Evolutionary conservation across 495 filamentous ascomycete species (phyloP).

Genomic region (Talaromyces borbonicus): DNA sequence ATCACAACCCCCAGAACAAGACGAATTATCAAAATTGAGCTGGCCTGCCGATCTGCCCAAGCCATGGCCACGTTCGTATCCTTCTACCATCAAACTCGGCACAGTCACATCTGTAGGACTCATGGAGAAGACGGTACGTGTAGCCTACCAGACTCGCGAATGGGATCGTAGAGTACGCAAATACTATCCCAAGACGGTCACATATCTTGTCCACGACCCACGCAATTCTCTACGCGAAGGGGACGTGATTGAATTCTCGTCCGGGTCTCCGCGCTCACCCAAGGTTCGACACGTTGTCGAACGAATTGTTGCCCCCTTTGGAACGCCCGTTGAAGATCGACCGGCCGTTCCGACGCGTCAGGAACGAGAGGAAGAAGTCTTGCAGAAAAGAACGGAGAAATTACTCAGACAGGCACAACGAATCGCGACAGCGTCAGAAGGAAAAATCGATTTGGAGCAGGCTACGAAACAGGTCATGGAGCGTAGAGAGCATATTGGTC

Average conservation of each 20-base stretch:
- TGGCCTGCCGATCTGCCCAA: neutral
- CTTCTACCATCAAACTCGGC: slow-evolving; percentile 29
- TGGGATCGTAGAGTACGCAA: slow-evolving; percentile 34
- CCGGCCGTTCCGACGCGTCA: slow-evolving; percentile 54
- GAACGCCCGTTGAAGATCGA: slow-evolving; percentile 48
- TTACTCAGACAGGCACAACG: slow-evolving; percentile 14
- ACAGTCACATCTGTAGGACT: slow-evolving; percentile 36
- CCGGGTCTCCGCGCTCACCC: slow-evolving; percentile 53
- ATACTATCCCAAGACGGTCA: slow-evolving; percentile 29
- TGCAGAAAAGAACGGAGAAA: slow-evolving; percentile 31
- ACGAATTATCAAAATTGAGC: too few relatives aligned
- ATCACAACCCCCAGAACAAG: neutral
- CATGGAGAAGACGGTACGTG: slow-evolving; percentile 37
- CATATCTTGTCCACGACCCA: slow-evolving; percentile 64
- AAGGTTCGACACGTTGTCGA: slow-evolving; percentile 68
- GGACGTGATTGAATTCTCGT: slow-evolving; percentile 70
- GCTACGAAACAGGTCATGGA: neutral
- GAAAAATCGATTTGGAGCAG: neutral
- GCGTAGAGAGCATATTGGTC: slow-evolving; percentile 10
- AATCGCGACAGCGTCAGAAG: slow-evolving; percentile 2
- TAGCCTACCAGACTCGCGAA: slow-evolving; percentile 23
- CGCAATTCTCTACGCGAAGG: slow-evolving; percentile 60
- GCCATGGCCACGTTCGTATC: slow-evolving; percentile 30
- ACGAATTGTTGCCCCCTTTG: slow-evolving; percentile 66
- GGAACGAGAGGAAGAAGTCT: slow-evolving; percentile 44